These are phyloP conservation scores for Phytophthora pisi DNA, from an alignment of 352 stramenopile genomes.

Conservation along the genomic window DNA sequence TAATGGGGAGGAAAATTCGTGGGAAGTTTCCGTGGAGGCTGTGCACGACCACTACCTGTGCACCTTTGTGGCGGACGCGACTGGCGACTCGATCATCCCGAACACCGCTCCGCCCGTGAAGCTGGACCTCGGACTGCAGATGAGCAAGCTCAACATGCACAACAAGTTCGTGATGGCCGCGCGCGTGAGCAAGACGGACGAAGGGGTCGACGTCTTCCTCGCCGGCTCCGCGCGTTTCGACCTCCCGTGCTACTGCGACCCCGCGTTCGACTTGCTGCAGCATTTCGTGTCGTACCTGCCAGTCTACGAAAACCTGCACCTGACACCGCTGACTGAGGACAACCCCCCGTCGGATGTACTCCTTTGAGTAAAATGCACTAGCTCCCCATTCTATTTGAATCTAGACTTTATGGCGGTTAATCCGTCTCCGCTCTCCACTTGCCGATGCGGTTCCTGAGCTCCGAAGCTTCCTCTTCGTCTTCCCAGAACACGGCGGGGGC, in stretches of 20 bases:
- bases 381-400: constrained; percentile 13
- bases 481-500: constrained; percentile 38
- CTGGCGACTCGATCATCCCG: constrained; percentile 13
- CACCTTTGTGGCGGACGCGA: constrained; percentile 43
- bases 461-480: constrained; percentile 39
- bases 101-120: constrained; percentile 27
- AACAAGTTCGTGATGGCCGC: constrained; percentile 42
- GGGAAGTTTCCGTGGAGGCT: constrained; percentile 59
- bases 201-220: constrained; percentile 43
- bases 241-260: constrained; percentile 28
- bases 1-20: constrained; percentile 27
- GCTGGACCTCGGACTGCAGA: constrained; percentile 33
- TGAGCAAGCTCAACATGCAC: constrained; percentile 45
- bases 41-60: constrained; percentile 62
- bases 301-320: constrained; percentile 68
- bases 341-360: constrained; percentile 15
- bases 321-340: constrained; percentile 33
- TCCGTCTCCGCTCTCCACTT: constrained; percentile 68
- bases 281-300: constrained; percentile 59
- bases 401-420: constrained; percentile 23
- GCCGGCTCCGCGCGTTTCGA: constrained; percentile 49
- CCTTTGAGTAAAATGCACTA: constrained; percentile 6
- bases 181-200: constrained; percentile 23
- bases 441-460: constrained; percentile 35
- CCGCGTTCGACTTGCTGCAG: constrained; percentile 55